Evolutionary conservation across 164 flowering plant genomes (phyloP).

Genomic region (Vitis amurensis): DNA sequence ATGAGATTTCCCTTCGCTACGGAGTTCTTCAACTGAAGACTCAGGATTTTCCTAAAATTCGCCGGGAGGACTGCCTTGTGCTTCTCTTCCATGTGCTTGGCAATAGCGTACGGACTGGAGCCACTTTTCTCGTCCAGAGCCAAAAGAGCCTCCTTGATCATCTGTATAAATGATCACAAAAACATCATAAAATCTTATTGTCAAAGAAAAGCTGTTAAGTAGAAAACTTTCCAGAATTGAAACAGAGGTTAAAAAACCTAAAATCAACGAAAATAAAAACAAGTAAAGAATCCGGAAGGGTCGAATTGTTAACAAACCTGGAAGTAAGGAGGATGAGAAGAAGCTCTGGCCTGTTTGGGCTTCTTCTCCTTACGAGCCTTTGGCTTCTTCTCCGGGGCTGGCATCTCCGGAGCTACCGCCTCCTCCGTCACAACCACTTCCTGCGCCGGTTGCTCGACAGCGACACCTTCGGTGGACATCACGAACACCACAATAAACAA

Average conservation of each 20-base stretch:
- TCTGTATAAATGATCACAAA: constrained; percentile 35
- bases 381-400: constrained; percentile 33
- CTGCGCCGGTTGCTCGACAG: constrained; percentile 18
- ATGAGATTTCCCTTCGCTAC: constrained; percentile 56
- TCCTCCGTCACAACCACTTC: constrained; percentile 14
- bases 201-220: too few species aligned
- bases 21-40: constrained; percentile 63
- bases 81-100: constrained; percentile 82
- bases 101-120: constrained; percentile 83
- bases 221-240: background rate
- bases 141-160: constrained; percentile 75
- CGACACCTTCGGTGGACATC: constrained; percentile 31
- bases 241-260: background rate
- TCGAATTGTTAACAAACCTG: constrained; percentile 26
- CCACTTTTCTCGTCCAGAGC: constrained; percentile 67
- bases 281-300: too few species aligned
- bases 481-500: background rate
- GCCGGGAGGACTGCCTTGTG: constrained; percentile 63
- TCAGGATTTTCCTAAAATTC: constrained; percentile 70
- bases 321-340: constrained; percentile 63
- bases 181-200: background rate
- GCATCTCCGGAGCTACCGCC: constrained; percentile 13
- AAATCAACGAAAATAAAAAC: background rate
- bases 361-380: constrained; percentile 42
- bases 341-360: constrained; percentile 34